A percentile compares a stretch with the other conserved stretches of the same genome.
These are phyloP conservation scores for Annulohypoxylon maeteangense DNA, from an alignment of 495 filamentous ascomycete genomes.

Conservation along the genomic window DNA sequence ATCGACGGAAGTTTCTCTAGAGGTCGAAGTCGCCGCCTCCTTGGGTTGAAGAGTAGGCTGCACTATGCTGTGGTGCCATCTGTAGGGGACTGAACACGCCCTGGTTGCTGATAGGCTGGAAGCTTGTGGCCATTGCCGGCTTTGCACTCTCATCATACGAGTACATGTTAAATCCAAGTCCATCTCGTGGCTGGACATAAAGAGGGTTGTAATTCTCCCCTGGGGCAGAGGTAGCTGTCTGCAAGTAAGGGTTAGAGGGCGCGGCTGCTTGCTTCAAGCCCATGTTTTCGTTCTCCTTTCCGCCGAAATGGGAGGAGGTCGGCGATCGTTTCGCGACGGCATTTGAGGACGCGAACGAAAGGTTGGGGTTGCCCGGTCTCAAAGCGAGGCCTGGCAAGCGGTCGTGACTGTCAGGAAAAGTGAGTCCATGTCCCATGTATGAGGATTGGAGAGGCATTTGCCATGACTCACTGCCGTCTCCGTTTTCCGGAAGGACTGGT, in stretches of 20 bases:
- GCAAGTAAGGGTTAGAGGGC: constrained; percentile 48
- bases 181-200: constrained; percentile 49
- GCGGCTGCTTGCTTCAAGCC: constrained; percentile 30
- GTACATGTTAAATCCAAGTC: constrained; percentile 50
- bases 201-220: constrained; percentile 56
- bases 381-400: constrained; percentile 41
- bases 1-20: background rate
- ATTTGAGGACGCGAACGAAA: constrained; percentile 39
- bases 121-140: constrained; percentile 35
- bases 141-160: constrained; percentile 48
- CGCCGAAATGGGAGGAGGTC: constrained; percentile 15
- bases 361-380: constrained; percentile 46
- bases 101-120: constrained; percentile 45
- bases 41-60: constrained; percentile 18
- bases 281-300: constrained; percentile 41
- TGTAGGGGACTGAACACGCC: constrained; percentile 37
- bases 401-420: constrained; percentile 37
- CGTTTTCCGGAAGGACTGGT: constrained; percentile 20
- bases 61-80: constrained; percentile 31
- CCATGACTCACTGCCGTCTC: constrained; percentile 45
- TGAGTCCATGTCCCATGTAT: constrained; percentile 15
- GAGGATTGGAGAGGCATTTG: background rate
- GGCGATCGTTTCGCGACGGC: constrained; percentile 32
- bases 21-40: constrained; percentile 6
- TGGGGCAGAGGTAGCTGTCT: constrained; percentile 46